Evolutionary conservation across 2,329 filamentous ascomycete species (phyloP).

Genomic region (Neopestalotiopsis sp.): DNA sequence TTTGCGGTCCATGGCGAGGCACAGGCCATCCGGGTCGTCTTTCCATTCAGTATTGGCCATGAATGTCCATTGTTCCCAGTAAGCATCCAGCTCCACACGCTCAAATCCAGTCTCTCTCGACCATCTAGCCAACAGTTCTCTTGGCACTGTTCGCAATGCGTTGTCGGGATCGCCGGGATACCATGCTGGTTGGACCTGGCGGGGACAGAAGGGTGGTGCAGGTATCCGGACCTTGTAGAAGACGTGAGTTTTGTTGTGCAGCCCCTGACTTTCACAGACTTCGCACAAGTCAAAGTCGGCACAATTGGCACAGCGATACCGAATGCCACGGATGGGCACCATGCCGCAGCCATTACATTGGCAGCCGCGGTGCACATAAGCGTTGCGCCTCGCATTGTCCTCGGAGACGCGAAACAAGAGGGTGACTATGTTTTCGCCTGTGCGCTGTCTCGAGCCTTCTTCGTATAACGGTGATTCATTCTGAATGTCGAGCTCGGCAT

Average conservation of each 20-base stretch:
- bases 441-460: conserved; percentile 52
- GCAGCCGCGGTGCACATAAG: conserved; percentile 91
- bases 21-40: conserved; percentile 77
- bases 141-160: conserved; percentile 70
- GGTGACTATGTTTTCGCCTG: conserved; percentile 81
- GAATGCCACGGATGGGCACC: conserved; percentile 86
- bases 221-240: conserved; percentile 97
- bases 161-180: conserved; percentile 86
- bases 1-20: conserved; percentile 85
- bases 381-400: conserved; percentile 85
- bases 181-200: conserved; percentile 81
- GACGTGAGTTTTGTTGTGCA: conserved; percentile 88
- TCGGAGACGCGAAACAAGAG: conserved; percentile 92
- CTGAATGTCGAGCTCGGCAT: conserved; percentile 44
- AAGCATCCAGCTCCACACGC: conserved; percentile 84
- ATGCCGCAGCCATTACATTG: conserved; percentile 89
- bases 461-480: conserved; percentile 53
- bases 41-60: conserved; percentile 86
- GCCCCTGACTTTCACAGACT: conserved; percentile 79
- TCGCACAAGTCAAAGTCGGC: conserved; percentile 96
- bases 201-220: conserved; percentile 80
- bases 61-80: conserved; percentile 97
- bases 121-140: conserved; percentile 69
- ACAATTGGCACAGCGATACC: conserved; percentile 95
- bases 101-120: conserved; percentile 79